Base-by-base conservation (phyloP, 2,329 filamentous ascomycete genomes). In the Tolypocladium nubicola region DNA sequence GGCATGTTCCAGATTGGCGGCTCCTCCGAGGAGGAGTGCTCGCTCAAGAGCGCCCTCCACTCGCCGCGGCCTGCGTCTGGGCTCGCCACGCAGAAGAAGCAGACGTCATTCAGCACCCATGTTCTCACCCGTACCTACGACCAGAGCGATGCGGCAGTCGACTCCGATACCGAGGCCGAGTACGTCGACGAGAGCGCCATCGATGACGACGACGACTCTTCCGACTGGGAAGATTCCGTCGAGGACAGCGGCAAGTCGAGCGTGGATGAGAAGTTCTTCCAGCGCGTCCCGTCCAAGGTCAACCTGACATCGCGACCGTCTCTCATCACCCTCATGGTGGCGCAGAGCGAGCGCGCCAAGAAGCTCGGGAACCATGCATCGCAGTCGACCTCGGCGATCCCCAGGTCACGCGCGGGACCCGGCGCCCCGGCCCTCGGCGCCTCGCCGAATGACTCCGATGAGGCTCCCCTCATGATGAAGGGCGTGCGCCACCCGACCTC, bases 221-320 rank as follows among this genome's bases (percentile, higher is more conserved):
- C 73, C 53, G 83, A 83, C 56, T 82, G 83, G 76, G 79, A 87
- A 66, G 78, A 82, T 66, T 90, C 87, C 0, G 83, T 89, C 26
- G 88, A 89, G 60, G 89, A 95, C 64, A 94, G 88, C 68, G 88
- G 86, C 58, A 88, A 89, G 63, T 89, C 89, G 1, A 95, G 89
- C 68, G 80, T 91, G 55, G 89, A 94, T 60, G 88, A 94, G 60
- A 86, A 84, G 66, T 79, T 90, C 65, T 99, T 99, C 80, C 86
- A 92, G 71, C 88, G 94, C 10, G 91, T 97, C 53, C 90, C 96
- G 70, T 97, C 92, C 45, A 86, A 86, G 70, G 84, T 86, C 9
- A 90, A 96, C 67, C 79, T 97, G 33, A 87, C 88, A 2, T 96
- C 93, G 1, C 85, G 89, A 53, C 87, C 88, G 54, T 97, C 93